phyloP scores from a whole-genome alignment of 768 basidiomycete species.

The Xerocomus potaroensis region DNA sequence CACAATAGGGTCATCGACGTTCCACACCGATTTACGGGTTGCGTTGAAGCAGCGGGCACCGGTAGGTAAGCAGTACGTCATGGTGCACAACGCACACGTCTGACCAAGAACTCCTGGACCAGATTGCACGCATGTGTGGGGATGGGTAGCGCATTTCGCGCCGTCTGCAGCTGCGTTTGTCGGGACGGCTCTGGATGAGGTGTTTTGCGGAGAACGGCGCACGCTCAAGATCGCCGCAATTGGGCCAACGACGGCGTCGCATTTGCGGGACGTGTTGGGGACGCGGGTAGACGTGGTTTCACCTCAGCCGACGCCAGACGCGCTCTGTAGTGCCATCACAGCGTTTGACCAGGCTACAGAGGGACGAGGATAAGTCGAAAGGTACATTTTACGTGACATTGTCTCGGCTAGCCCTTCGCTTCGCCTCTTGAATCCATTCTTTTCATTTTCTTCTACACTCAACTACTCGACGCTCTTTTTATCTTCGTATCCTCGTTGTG shows the following conservation, averaged over 20 bases:
- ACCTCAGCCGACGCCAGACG: constrained; percentile 51
- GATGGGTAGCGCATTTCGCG: constrained; percentile 73
- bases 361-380: neutral
- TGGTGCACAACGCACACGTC: neutral
- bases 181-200: constrained; percentile 42
- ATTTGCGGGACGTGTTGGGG: constrained; percentile 41
- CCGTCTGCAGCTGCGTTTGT: constrained; percentile 65
- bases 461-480: constrained; percentile 21
- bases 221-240: constrained; percentile 52
- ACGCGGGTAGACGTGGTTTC: constrained; percentile 54
- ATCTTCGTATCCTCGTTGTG: neutral
- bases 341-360: constrained; percentile 11
- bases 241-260: constrained; percentile 60
- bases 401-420: neutral
- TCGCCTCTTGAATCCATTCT: neutral
- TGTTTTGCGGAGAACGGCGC: constrained; percentile 31
- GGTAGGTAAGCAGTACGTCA: constrained; percentile 22
- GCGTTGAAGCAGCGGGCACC: constrained; percentile 26
- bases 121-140: constrained; percentile 24
- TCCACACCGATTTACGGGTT: constrained; percentile 41
- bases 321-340: constrained; percentile 35
- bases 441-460: constrained; percentile 6
- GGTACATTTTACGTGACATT: neutral
- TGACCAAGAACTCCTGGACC: neutral
- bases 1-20: constrained; percentile 54